Conservation (phyloP, 2,329 filamentous ascomycete species). For the Westerdykella sp. region DNA sequence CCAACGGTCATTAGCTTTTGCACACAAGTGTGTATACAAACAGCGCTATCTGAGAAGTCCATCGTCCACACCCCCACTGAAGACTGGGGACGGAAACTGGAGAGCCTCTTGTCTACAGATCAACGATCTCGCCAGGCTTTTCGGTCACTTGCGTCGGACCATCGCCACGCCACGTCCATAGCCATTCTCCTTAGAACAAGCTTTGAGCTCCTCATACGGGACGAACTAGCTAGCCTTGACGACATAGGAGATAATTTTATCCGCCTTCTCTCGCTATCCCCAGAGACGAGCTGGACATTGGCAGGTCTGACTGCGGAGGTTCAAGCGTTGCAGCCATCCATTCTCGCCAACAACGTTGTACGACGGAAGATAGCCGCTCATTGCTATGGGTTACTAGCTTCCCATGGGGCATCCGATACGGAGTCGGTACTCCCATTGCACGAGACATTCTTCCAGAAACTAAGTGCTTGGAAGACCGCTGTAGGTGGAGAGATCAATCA, state of each 20-base stretch:
- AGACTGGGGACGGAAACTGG: constrained; percentile 78
- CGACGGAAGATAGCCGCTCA: constrained; percentile 62
- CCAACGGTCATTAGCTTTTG: constrained; percentile 65
- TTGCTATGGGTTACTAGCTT: constrained; percentile 68
- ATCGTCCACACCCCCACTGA: constrained; percentile 56
- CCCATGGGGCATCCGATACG: constrained; percentile 49
- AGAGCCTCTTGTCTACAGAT: constrained; percentile 65
- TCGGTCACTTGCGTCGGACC: constrained; percentile 42
- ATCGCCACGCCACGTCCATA: constrained; percentile 33
- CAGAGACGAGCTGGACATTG: constrained; percentile 41
- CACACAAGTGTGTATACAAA: constrained; percentile 54
- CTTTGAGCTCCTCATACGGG: constrained; percentile 40
- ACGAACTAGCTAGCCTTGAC: constrained; percentile 37
- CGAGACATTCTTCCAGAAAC: constrained; percentile 42
- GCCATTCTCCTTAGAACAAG: constrained; percentile 40
- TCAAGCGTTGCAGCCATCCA: constrained; percentile 51
- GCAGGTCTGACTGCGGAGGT: constrained; percentile 30
- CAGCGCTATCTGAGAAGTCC: constrained; percentile 46
- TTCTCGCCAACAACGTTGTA: constrained; percentile 66
- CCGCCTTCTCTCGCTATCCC: constrained; percentile 50
- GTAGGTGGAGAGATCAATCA: constrained; percentile 55
- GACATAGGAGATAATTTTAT: constrained; percentile 48
- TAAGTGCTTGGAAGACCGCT: constrained; percentile 51
- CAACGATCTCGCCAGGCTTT: constrained; percentile 57
- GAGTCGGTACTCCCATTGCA: constrained; percentile 42